Evolutionary conservation across 1,284 basidiomycete species (phyloP).

Genomic region (Grifola frondosa): DNA sequence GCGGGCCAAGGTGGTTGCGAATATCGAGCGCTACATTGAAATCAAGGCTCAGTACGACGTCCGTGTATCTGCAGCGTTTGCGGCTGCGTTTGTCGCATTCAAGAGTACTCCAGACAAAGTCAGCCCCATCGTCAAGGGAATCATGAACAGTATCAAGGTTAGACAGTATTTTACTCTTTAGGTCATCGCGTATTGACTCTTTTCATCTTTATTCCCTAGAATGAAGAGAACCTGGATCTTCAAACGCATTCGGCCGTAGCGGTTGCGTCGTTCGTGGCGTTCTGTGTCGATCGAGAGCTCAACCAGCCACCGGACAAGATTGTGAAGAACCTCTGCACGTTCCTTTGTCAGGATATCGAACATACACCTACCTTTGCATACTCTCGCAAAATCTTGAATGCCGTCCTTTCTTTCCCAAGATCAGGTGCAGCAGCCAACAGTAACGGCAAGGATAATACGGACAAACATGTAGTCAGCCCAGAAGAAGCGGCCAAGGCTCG

Average conservation of each 20-base stretch:
- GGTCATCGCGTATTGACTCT: constrained; percentile 9
- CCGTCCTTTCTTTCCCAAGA: constrained; percentile 76
- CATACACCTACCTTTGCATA: constrained; percentile 88
- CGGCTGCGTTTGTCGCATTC: constrained; percentile 88
- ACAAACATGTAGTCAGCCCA: constrained; percentile 41
- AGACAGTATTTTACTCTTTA: constrained; percentile 12
- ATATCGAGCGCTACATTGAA: constrained; percentile 80
- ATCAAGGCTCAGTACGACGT: constrained; percentile 87
- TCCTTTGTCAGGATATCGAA: constrained; percentile 90
- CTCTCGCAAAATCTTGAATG: constrained; percentile 58
- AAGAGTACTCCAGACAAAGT: constrained; percentile 88
- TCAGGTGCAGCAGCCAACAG: constrained; percentile 29
- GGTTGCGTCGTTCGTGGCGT: constrained; percentile 86
- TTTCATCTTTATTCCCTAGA: constrained; percentile 47
- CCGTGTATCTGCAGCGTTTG: constrained; percentile 86
- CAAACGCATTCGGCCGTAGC: constrained; percentile 89
- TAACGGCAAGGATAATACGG: constrained; percentile 47
- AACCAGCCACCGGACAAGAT: constrained; percentile 84
- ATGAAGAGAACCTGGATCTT: constrained; percentile 86
- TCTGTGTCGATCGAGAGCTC: constrained; percentile 72
- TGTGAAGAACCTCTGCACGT: constrained; percentile 95
- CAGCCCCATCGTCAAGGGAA: constrained; percentile 93
- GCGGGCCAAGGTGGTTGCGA: constrained; percentile 68
- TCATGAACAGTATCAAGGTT: constrained; percentile 98
- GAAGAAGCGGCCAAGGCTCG: constrained; percentile 52